phyloP scores from a whole-genome alignment of 176 grass and related monocot genomes.

The Secale cereale region DNA sequence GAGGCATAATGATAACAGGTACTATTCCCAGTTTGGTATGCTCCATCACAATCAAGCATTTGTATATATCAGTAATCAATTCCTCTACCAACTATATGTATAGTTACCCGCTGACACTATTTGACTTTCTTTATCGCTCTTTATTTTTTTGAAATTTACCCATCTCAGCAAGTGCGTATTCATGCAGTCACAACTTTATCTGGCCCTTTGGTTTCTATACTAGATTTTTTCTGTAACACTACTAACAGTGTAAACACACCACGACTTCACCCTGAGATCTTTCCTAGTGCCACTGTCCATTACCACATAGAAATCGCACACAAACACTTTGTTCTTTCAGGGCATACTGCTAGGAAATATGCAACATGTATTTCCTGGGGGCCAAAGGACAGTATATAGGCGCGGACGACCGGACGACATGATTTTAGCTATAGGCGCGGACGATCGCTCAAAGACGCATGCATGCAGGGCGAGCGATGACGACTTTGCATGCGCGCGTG shows the following conservation, averaged over 20 bases:
- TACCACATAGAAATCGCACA: too few species aligned
- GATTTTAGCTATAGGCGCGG: too few species aligned
- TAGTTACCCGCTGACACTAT: background rate
- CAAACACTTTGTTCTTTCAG: too few species aligned
- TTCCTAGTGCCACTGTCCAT: too few species aligned
- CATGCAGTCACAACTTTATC: background rate
- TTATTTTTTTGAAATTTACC: conserved; percentile 1
- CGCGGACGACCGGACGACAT: too few species aligned
- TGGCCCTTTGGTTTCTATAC: background rate
- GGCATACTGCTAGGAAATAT: background rate
- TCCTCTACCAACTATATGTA: background rate
- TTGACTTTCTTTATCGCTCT: background rate
- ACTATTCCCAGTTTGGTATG: conserved; percentile 13
- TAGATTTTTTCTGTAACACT: background rate
- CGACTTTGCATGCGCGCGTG: too few species aligned
- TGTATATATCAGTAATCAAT: background rate
- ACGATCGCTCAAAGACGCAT: too few species aligned
- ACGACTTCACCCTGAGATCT: background rate
- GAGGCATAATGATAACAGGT: conserved; percentile 99
- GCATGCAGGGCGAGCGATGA: too few species aligned
- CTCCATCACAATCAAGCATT: conserved; percentile 13
- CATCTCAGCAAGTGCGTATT: background rate
- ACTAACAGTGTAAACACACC: background rate
- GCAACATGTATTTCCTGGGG: background rate
- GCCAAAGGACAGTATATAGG: too few species aligned